Base-by-base conservation (phyloP, 2,329 filamentous ascomycete genomes). In the Phoma herbarum region DNA sequence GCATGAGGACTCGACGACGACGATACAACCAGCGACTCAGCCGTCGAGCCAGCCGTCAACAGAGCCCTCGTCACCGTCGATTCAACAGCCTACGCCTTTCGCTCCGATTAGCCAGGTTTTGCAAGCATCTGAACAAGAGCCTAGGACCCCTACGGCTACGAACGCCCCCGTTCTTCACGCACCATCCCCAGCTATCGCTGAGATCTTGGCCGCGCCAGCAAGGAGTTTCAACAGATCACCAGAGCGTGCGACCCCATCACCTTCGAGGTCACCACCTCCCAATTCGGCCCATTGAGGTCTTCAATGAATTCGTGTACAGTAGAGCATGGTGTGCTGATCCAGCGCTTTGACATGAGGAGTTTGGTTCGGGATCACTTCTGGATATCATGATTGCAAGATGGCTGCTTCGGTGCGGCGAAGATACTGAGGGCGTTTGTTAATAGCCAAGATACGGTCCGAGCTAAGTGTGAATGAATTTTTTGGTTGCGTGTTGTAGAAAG, bases 121-220 rank as follows among this genome's bases (percentile, higher is more conserved):
- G 33, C 49, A 54, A 5, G 50, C 53, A 4, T 29, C 41, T 14
- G 39, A 52, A n/a, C 51, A 54, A 7, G 57, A 51, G 11, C 51
- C 51, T 7, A 51, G 5, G 44, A 54, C 51, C 8, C 46, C 51
- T 3, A 51, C 57, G 7, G n/a, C 33, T 31, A 55, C 52, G 5
- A 28, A 52, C 8, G 39, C 51, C 12, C 57, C 57, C 18, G 46
- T 54, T 6, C 47, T 55, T 2, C 52, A 54, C n/a, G 57, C 51
- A n/a, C 57, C 57, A 12, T 59, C 57, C 22, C 57, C 57, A 10
- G 57, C 57, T 12, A 59, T 59, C 10, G 57, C 57, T 26, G 51
- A 59, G 33, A 59, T 59, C 9, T 20, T 59, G 51, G 57, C 57
- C 23, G 51, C 57, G n/a, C 57, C 57, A 16, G 57, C 44, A 22